Conservation (phyloP, 768 basidiomycete genomes). For the Russula sp. region DNA sequence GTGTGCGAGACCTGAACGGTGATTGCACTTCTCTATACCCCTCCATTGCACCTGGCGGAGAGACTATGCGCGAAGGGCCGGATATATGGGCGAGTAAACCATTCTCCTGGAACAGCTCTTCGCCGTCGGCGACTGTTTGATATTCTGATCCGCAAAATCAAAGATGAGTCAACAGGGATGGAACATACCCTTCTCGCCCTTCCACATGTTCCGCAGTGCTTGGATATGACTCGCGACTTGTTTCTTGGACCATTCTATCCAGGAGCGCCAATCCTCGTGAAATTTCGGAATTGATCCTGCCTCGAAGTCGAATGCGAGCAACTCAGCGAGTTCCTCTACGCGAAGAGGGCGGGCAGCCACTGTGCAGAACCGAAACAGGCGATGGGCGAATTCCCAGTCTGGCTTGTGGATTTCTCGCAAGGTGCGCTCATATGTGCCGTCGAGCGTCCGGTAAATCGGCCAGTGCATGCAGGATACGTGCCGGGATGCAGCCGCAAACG, state of each 20-base stretch:
- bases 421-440: too few species aligned
- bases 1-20: constrained; percentile 36
- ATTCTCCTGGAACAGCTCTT: constrained; percentile 55
- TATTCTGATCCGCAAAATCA: constrained; percentile 49
- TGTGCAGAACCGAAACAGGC: too few species aligned
- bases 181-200: constrained; percentile 65
- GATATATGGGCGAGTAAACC: constrained; percentile 45
- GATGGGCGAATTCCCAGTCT: too few species aligned
- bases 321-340: too few species aligned
- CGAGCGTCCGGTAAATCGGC: too few species aligned
- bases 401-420: too few species aligned
- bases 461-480: too few species aligned
- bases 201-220: constrained; percentile 85
- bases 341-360: too few species aligned
- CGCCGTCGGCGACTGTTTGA: constrained; percentile 75
- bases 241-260: constrained; percentile 72
- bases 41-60: constrained; percentile 40
- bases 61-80: constrained; percentile 16
- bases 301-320: too few species aligned
- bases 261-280: too few species aligned
- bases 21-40: constrained; percentile 31
- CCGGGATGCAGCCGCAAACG: too few species aligned
- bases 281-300: too few species aligned
- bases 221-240: constrained; percentile 90
- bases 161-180: constrained; percentile 19